phyloP scores from a whole-genome alignment of 2,329 filamentous ascomycete species.

The Pseudopyricularia cyperi region DNA sequence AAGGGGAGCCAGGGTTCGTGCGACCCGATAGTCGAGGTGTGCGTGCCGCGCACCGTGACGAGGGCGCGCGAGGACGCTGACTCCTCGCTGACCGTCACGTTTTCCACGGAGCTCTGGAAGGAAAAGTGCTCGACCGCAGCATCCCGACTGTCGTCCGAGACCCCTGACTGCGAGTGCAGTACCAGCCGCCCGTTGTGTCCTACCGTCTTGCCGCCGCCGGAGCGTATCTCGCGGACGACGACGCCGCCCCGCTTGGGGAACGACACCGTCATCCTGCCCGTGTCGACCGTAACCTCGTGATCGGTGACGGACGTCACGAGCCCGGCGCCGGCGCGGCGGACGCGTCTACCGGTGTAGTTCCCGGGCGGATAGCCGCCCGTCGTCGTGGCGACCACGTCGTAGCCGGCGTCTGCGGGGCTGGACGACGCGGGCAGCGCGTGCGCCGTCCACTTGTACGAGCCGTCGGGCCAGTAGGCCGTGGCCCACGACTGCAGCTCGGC shows the following conservation, averaged over 20 bases:
- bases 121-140: slow-evolving; percentile 25
- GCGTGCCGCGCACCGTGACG: slow-evolving; percentile 1
- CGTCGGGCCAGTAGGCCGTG: slow-evolving; percentile 46
- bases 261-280: slow-evolving; percentile 26
- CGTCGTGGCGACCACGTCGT: slow-evolving; percentile 4
- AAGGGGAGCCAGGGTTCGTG: slow-evolving; percentile 34
- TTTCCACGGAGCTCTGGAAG: slow-evolving; percentile 36
- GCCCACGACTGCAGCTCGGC: slow-evolving; percentile 36
- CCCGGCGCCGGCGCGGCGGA: slow-evolving; percentile 27
- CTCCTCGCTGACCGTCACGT: slow-evolving; percentile 32
- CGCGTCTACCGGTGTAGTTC: slow-evolving; percentile 5
- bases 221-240: slow-evolving; percentile 25
- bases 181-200: slow-evolving; percentile 36
- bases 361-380: too few relatives aligned
- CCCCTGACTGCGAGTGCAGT: slow-evolving; percentile 35
- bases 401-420: neutral
- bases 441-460: slow-evolving; percentile 48
- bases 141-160: slow-evolving; percentile 18
- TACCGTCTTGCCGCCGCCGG: slow-evolving; percentile 25
- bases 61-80: slow-evolving; percentile 7
- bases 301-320: slow-evolving; percentile 16
- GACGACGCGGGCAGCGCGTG: slow-evolving; percentile 32
- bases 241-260: slow-evolving; percentile 28
- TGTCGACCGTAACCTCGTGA: slow-evolving; percentile 27
- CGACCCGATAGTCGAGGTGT: slow-evolving; percentile 27